Conservation (phyloP, 2,329 filamentous ascomycete species). For the Trichothecium roseum region DNA sequence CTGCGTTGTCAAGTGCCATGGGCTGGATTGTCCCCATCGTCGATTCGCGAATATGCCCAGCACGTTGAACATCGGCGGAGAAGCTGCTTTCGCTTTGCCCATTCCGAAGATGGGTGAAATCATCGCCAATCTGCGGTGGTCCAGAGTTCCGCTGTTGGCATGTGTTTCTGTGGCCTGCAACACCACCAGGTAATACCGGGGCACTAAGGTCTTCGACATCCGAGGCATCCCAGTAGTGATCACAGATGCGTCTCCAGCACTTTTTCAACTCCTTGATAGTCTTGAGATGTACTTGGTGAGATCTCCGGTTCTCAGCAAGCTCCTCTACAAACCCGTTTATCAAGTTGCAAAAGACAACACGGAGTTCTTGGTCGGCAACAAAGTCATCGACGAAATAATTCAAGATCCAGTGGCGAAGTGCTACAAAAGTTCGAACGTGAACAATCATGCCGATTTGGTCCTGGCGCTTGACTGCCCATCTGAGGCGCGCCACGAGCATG, state of each 20-base stretch:
- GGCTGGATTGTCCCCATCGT: conserved; percentile 33
- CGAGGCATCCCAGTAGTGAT: conserved; percentile 74
- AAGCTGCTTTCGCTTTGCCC: conserved; percentile 21
- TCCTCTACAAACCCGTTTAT: conserved; percentile 60
- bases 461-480: conserved; percentile 72
- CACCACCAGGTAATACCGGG: conserved; percentile 67
- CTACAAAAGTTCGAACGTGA: conserved; percentile 91
- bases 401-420: conserved; percentile 90
- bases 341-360: conserved; percentile 67
- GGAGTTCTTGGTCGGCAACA: conserved; percentile 62
- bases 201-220: conserved; percentile 56
- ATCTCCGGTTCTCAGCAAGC: conserved; percentile 31
- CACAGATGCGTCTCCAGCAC: conserved; percentile 89
- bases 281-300: conserved; percentile 55
- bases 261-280: conserved; percentile 92
- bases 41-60: conserved; percentile 35
- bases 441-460: conserved; percentile 88
- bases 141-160: conserved; percentile 36
- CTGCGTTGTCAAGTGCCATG: conserved; percentile 32
- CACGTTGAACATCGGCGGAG: conserved; percentile 33
- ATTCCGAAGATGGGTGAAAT: too few species aligned
- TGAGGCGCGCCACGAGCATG: conserved; percentile 74
- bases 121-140: conserved; percentile 30
- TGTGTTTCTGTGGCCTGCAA: conserved; percentile 49
- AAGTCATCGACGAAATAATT: conserved; percentile 98